Evolutionary conservation across 768 basidiomycete genomes (phyloP).

Genomic region (Stropharia rugosoannulata): DNA sequence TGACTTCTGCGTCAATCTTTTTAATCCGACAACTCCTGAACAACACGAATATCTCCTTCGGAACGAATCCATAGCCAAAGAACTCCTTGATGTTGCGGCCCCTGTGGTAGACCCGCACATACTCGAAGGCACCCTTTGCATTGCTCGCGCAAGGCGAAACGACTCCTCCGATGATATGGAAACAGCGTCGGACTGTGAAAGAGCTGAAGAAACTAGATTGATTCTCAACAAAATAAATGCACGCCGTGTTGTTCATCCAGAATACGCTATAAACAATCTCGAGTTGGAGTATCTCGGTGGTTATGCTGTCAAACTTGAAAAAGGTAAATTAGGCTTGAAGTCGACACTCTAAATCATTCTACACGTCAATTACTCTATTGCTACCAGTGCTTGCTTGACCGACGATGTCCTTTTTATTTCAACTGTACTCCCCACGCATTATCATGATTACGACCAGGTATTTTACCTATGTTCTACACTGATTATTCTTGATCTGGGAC

Average conservation of each 20-base stretch:
- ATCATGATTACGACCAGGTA: not conserved
- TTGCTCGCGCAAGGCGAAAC: conserved; percentile 12
- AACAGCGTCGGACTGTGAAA: conserved; percentile 34
- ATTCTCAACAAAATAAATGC: conserved; percentile 71
- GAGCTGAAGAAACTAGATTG: conserved; percentile 43
- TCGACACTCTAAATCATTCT: conserved; percentile 9
- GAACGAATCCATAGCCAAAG: conserved; percentile 27
- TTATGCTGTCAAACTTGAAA: conserved; percentile 53
- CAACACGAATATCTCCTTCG: conserved; percentile 44
- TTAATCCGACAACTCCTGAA: conserved; percentile 67
- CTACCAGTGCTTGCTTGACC: not conserved
- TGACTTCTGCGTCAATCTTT: conserved; percentile 75
- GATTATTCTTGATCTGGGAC: not conserved
- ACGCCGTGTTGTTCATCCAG: conserved; percentile 64
- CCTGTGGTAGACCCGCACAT: conserved; percentile 46
- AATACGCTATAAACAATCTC: conserved; percentile 67
- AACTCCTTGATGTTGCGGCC: conserved; percentile 52
- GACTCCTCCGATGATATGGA: conserved; percentile 15
- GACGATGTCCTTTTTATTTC: not conserved
- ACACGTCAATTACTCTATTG: not conserved
- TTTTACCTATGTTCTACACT: not conserved
- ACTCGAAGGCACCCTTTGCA: conserved; percentile 34
- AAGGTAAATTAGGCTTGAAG: conserved; percentile 54
- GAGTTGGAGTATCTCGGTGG: conserved; percentile 65
- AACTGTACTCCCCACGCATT: not conserved